A percentile compares a stretch with the other conserved stretches of the same genome.
Conservation (phyloP, 2,329 filamentous ascomycete genomes). For the Coniochaeta ligniaria region DNA sequence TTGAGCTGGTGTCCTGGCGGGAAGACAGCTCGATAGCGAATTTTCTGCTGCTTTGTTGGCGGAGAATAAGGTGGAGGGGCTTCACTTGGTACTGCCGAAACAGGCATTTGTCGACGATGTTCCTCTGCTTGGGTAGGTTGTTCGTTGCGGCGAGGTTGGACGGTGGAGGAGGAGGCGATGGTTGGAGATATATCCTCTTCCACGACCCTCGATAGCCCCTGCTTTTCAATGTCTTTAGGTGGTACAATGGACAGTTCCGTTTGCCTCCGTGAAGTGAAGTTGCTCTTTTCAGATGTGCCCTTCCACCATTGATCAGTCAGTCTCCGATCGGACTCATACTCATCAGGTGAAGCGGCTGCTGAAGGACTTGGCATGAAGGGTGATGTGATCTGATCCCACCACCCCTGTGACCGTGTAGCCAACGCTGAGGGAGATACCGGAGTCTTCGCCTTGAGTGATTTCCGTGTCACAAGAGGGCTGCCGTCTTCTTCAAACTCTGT, state of each 20-base stretch:
- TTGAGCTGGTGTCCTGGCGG: slow-evolving; percentile 44
- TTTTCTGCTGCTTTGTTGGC: slow-evolving; percentile 28
- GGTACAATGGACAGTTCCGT: slow-evolving; percentile 3
- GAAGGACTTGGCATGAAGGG: slow-evolving; percentile 48
- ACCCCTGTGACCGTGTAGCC: slow-evolving; percentile 53
- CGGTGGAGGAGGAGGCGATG: slow-evolving; percentile 4
- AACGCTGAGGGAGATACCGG: slow-evolving; percentile 37
- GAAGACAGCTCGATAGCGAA: slow-evolving; percentile 51
- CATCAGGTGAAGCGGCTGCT: slow-evolving; percentile 33
- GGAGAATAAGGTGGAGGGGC: slow-evolving; percentile 51
- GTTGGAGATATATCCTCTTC: slow-evolving; percentile 8
- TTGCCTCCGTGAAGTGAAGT: slow-evolving; percentile 4
- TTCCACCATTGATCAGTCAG: slow-evolving; percentile 31
- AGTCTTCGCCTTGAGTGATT: slow-evolving; percentile 30
- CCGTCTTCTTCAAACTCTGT: slow-evolving; percentile 68
- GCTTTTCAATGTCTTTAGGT: slow-evolving; percentile 14
- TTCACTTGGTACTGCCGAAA: slow-evolving; percentile 21
- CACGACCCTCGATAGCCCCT: slow-evolving; percentile 2
- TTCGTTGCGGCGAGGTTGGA: neutral
- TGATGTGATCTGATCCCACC: slow-evolving; percentile 73
- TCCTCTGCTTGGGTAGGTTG: slow-evolving; percentile 15
- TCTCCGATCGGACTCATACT: slow-evolving; percentile 18
- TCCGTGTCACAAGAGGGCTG: slow-evolving; percentile 29
- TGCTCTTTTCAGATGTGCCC: slow-evolving; percentile 1
- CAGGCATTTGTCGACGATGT: slow-evolving; percentile 8